Base-by-base conservation (phyloP, 345 rosid genomes). In the Syzygium grande region DNA sequence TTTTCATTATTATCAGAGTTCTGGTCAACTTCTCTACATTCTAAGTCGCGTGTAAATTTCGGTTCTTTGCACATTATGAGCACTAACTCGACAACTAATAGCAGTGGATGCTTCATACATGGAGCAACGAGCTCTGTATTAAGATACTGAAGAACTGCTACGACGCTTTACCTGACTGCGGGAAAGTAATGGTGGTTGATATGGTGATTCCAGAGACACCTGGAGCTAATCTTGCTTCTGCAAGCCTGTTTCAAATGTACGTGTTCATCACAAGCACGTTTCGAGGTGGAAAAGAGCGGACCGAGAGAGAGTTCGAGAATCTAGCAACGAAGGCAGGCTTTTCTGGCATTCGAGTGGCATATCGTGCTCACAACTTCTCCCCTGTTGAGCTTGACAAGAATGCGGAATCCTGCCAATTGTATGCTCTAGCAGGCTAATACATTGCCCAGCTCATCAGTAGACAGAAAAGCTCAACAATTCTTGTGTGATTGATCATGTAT, bases 301-400 rank as follows among this genome's bases (percentile, higher is more conserved):
- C 92, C 9, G 87, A 90, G 84, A 89, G 3, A 86, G 92, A 93
- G 43, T 91, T 92, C 38, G 89, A 90, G 84, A 88, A 84, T 25
- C 86, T 93, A 86, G 94, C 92, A 6, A 91, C 85, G 51, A 92
- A 51, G 23, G 92, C 95, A 17, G 94, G 96, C 11, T 96, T 96
- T 73, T 90, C 93, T 61, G 91, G 88, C 25, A 87, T 93, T 52
- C 89, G 84, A 87, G 92, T 92, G 34, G 84, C 93, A 17, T 84
- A 88, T 53, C 63, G 56, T 85, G 88, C 90, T 86, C 91, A 61
- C 89, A n/a, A 89, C 86, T 93, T 92, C 88, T 93, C 93, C 17
- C 86, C 89, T 51, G 61, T 92, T 23, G 94, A 92, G 88, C 89
- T 91, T 51, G 58, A 88, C 85, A 94, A 94, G 87, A 90, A 7